These are phyloP conservation scores for Pleurotus sapidus DNA, from an alignment of 768 basidiomycete species.

Conservation along the genomic window DNA sequence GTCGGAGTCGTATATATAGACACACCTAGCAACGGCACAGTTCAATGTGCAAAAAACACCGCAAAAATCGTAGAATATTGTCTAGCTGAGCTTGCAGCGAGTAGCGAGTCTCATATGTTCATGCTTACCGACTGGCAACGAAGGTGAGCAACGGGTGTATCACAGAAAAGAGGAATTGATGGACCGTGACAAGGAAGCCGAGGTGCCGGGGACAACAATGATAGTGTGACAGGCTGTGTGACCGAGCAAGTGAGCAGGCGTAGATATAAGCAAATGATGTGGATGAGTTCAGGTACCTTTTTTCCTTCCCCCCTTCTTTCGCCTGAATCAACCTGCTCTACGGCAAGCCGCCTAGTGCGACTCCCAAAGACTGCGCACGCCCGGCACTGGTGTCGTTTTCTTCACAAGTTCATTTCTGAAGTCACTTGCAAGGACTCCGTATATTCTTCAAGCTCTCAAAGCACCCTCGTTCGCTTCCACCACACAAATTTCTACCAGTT, in stretches of 20 bases:
- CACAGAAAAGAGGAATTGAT: not conserved
- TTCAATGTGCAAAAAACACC: too few relatives aligned
- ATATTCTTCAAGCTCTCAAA: constrained; percentile 23
- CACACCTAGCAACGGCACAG: not conserved
- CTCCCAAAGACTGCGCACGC: constrained; percentile 34
- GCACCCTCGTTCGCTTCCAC: constrained; percentile 25
- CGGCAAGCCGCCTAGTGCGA: constrained; percentile 39
- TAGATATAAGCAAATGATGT: constrained; percentile 1
- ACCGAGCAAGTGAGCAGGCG: constrained; percentile 1
- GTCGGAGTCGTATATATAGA: not conserved
- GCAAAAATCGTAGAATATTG: not conserved
- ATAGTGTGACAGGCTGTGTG: constrained; percentile 4
- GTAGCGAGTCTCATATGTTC: not conserved
- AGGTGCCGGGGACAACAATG: constrained; percentile 3
- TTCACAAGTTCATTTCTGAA: constrained; percentile 25
- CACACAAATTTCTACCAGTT: constrained; percentile 10
- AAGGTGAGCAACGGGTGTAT: not conserved
- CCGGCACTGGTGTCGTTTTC: constrained; percentile 57
- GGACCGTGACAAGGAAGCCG: not conserved
- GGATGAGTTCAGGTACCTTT: not conserved
- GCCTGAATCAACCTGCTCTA: constrained; percentile 8
- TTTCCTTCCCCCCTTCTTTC: constrained; percentile 2
- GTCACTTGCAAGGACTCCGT: constrained; percentile 21
- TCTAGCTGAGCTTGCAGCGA: not conserved
- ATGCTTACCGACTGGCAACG: not conserved